These are phyloP conservation scores for Ophiostoma triangulosporum DNA, from an alignment of 2,329 filamentous ascomycete genomes.

Conservation along the genomic window DNA sequence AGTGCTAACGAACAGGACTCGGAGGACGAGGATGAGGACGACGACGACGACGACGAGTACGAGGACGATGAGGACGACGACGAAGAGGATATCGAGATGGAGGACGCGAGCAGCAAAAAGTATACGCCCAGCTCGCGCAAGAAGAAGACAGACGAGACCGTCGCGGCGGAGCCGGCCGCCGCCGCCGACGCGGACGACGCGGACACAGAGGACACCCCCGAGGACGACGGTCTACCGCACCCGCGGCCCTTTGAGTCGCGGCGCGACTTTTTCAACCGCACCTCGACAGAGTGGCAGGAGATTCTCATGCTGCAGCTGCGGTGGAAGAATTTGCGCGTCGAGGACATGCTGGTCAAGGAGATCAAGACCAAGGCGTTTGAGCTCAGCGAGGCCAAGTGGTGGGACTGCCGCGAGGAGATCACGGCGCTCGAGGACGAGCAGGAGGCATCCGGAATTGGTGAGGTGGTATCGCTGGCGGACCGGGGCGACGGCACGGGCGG, in stretches of 20 bases:
- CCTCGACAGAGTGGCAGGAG: slow-evolving; percentile 82
- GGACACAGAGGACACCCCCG: slow-evolving; percentile 36
- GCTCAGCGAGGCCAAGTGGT: slow-evolving; percentile 93
- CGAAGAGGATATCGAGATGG: slow-evolving; percentile 37
- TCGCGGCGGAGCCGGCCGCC: slow-evolving; percentile 33
- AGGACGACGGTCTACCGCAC: slow-evolving; percentile 65
- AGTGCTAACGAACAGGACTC: slow-evolving; percentile 31
- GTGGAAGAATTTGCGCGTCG: slow-evolving; percentile 51
- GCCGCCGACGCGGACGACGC: slow-evolving; percentile 31
- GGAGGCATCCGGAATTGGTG: slow-evolving; percentile 85
- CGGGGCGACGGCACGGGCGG: slow-evolving; percentile 34
- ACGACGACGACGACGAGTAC: slow-evolving; percentile 49
- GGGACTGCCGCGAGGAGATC: slow-evolving; percentile 93
- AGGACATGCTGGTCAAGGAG: slow-evolving; percentile 70
- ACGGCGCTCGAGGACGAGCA: slow-evolving; percentile 87
- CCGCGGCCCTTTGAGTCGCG: slow-evolving; percentile 75
- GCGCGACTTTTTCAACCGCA: slow-evolving; percentile 83
- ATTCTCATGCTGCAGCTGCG: slow-evolving; percentile 63
- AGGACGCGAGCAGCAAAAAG: slow-evolving; percentile 30
- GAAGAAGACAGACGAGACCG: slow-evolving; percentile 37
- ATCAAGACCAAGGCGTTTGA: slow-evolving; percentile 84
- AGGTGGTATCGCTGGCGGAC: slow-evolving; percentile 79
- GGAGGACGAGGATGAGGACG: slow-evolving; percentile 45
- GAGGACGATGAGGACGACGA: slow-evolving; percentile 41
- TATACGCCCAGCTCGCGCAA: slow-evolving; percentile 42